Base-by-base conservation (phyloP, 2,329 filamentous ascomycete genomes). In the Furcasterigmium sp. region DNA sequence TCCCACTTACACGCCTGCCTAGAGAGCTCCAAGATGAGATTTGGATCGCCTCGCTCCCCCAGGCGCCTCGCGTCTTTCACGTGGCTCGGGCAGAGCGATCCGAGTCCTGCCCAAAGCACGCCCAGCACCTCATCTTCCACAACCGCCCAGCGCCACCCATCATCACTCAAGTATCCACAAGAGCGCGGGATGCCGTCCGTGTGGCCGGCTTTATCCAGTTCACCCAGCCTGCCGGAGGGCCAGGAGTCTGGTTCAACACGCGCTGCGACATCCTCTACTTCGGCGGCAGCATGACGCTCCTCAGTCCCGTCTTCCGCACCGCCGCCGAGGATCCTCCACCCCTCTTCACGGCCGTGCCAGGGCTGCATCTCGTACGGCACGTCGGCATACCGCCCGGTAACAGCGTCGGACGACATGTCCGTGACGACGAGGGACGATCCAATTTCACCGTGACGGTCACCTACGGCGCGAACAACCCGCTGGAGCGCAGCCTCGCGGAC, bases 61-160 rank as follows among this genome's bases (percentile, higher is more conserved):
- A 14, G 5, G 17, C 13, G 6, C 30, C 30, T 17, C n/a, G 18
- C 7, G 46, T 50, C 18, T 39, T 39, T 23, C 37, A 39, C 15
- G 23, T 19, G 23, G 37, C 37, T 3, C 8, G 9, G 13, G 15
- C 23, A 8, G 8, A 9, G 15, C n/a, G 20, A 8, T 11, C 25
- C n/a, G 4, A 5, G 5, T 8, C 18, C 11, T 6, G 18, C 18
- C 20, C 23, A 10, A 17, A 13, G 15, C 3, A 8, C 9, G 15
- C 37, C n/a, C 37, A 39, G 14, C n/a, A 15, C n/a, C 23, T 39
- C n/a, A 39, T 21, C 7, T 39, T 39, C 10, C 23, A 39, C 15
- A 26, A 39, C 25, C 15, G 10, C 37, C 21, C n/a, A 8, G n/a
- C 11, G 14, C 21, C 37, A n/a, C 37, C 37, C 9, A 17, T 23